Evolutionary conservation across 768 basidiomycete species (phyloP).

Genomic region (Aureoboletus auriporus): DNA sequence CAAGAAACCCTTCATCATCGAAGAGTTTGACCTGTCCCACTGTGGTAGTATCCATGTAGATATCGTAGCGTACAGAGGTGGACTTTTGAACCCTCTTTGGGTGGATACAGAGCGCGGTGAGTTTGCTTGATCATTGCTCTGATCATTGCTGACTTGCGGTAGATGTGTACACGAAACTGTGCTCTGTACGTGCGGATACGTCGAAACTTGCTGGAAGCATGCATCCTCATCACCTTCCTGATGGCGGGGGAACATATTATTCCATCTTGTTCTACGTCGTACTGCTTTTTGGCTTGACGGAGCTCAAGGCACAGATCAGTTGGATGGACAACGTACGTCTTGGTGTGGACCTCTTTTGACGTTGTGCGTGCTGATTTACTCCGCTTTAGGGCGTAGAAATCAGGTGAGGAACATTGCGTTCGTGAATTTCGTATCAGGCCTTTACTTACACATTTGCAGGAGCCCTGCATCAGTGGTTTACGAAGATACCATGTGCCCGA

Average conservation of each 20-base stretch:
- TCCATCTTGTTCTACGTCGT: slow-evolving; percentile 26
- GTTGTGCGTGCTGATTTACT: neutral
- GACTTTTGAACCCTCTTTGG: slow-evolving; percentile 2
- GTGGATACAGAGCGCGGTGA: too few species aligned
- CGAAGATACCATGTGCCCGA: slow-evolving; percentile 11
- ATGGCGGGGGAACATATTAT: too few species aligned
- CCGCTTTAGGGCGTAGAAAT: slow-evolving; percentile 32
- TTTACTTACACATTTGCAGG: slow-evolving; percentile 6
- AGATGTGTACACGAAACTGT: too few species aligned
- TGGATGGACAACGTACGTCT: slow-evolving; percentile 39
- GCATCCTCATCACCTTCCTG: too few species aligned
- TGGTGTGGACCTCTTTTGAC: neutral
- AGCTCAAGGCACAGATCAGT: slow-evolving; percentile 47
- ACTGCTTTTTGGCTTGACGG: slow-evolving; percentile 49
- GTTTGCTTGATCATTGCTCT: too few species aligned
- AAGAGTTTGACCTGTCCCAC: too few species aligned
- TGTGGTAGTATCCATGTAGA: neutral
- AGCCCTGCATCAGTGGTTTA: slow-evolving; percentile 27
- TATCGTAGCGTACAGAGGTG: slow-evolving; percentile 18
- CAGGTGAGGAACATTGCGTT: slow-evolving; percentile 18
- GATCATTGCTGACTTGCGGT: too few species aligned
- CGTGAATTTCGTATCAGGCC: too few species aligned
- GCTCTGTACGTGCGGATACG: too few species aligned
- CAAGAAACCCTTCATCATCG: too few species aligned
- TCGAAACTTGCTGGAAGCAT: too few species aligned